Evolutionary conservation across 2,329 filamentous ascomycete genomes (phyloP), one percentile per base, ranked within the genome.

Genomic region (Fusarium beomiforme): DNA sequence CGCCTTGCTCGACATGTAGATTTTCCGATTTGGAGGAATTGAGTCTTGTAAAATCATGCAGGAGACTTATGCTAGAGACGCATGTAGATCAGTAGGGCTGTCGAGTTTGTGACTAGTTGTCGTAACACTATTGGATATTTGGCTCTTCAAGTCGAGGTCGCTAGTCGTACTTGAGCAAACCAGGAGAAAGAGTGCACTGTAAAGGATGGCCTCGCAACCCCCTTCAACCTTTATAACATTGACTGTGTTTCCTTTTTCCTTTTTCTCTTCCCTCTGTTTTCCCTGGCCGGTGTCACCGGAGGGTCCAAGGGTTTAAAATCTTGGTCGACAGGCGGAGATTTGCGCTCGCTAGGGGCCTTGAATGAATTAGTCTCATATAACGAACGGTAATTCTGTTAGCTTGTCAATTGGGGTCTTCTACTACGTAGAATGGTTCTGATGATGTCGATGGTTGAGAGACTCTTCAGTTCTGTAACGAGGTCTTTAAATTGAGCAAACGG

Each of bases 261-360:
- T 21, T 41, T 26, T 41, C 23, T 51, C 19, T 31, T 46, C 49
- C 34, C 21, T 47, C 29, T 10, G 29, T 49, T n/a, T 46, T 66
- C 42, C 47, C 53, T 33, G 47, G 34, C 50, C 51, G 66, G 66
- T 37, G 57, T 46, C 41, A 49, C 67, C 66, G 66, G 51, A 36
- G 37, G 49, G 44, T 69, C 26, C 51, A 59, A 72, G 60, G 63
- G 59, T 54, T 64, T 21, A 44, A 41, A 68, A 50, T 65, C 50
- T 69, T 57, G 67, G 49, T 59, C 56, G 56, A 65, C 64, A 54
- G 69, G 63, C 68, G 68, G 69, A 60, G 66, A 71, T 71, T 71
- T 71, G 69, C 69, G 69, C 69, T 71, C 64, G 69, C 64, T 71
- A 54, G 65, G 55, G 47, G 68, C 50, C 46, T 71, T 59, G 51